These are phyloP conservation scores for Blastobotrys peoriensis DNA, from an alignment of 805 yeast genomes.

Conservation along the genomic window DNA sequence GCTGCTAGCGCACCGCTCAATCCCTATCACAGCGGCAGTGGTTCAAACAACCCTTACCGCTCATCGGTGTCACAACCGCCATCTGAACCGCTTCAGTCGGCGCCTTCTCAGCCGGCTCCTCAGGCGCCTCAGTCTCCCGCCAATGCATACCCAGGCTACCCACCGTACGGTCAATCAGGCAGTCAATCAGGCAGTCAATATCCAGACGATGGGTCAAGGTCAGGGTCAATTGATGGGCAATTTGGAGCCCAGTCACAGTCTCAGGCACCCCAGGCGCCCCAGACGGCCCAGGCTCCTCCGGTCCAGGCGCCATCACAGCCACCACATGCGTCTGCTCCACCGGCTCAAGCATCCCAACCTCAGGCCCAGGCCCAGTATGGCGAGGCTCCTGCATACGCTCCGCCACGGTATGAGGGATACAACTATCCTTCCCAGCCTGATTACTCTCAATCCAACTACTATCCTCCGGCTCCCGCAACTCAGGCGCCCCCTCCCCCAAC, in stretches of 20 bases:
- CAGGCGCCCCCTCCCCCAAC: no score
- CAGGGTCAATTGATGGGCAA: conserved; percentile 8
- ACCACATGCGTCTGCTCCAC: not conserved
- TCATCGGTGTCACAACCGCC: no score
- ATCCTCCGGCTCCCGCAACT: no score
- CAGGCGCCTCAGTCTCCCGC: not conserved
- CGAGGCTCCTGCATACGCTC: not conserved
- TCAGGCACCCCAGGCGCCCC: conserved; percentile 4
- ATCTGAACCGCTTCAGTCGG: conserved; percentile 3
- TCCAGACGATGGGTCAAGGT: conserved; percentile 6
- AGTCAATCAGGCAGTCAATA: not conserved
- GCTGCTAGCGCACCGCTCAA: no score
- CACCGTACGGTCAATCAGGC: no score
- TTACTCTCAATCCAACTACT: no score
- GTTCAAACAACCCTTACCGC: no score
- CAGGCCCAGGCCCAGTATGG: not conserved
- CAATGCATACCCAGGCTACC: not conserved
- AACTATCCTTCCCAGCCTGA: no score
- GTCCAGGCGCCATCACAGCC: not conserved
- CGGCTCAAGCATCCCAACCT: conserved; percentile 3
- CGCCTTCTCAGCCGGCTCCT: conserved; percentile 3
- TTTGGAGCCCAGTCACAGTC: conserved; percentile 7
- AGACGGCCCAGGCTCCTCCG: not conserved
- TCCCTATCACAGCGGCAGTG: no score
- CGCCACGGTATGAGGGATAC: conserved; percentile 5